A percentile compares a stretch with the other conserved stretches of the same genome.
These are phyloP conservation scores for Candida krabiensis DNA, from an alignment of 805 yeast genomes.

Conservation along the genomic window DNA sequence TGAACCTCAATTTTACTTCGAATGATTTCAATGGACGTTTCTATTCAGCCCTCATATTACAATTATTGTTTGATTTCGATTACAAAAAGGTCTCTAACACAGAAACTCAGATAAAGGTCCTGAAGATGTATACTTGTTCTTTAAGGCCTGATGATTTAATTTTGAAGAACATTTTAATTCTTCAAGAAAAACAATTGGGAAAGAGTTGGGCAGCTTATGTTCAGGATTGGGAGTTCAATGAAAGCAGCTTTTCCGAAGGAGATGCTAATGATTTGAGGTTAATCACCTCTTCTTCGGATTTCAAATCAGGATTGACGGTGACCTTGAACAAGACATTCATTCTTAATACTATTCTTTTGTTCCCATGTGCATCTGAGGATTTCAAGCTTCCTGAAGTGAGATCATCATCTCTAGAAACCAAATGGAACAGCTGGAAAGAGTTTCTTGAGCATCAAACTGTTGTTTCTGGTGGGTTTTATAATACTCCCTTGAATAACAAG, in stretches of 20 bases:
- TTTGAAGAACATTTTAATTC: slow-evolving; percentile 53
- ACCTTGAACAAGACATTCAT: slow-evolving; percentile 51
- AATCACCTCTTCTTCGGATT: slow-evolving; percentile 10
- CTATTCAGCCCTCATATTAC: slow-evolving; percentile 47
- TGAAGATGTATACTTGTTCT: slow-evolving; percentile 64
- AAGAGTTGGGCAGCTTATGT: slow-evolving; percentile 67
- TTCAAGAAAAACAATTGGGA: slow-evolving; percentile 51
- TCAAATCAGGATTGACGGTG: slow-evolving; percentile 44
- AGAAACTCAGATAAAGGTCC: slow-evolving; percentile 48
- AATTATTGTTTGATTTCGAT: slow-evolving; percentile 50
- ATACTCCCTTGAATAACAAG: slow-evolving; percentile 26
- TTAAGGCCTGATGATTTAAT: slow-evolving; percentile 59
- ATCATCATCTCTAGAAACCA: slow-evolving; percentile 4
- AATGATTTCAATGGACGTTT: slow-evolving; percentile 33
- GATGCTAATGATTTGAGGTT: slow-evolving; percentile 5
- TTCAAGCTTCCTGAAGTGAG: slow-evolving; percentile 29
- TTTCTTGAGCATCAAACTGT: slow-evolving; percentile 28
- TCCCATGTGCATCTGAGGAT: slow-evolving; percentile 23
- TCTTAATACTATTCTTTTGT: slow-evolving; percentile 45
- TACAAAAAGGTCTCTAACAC: slow-evolving; percentile 44
- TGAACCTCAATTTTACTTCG: slow-evolving; percentile 29
- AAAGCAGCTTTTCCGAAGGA: slow-evolving; percentile 14
- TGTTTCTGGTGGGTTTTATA: slow-evolving; percentile 8
- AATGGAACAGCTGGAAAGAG: slow-evolving; percentile 31
- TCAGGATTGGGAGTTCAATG: slow-evolving; percentile 62